Base-by-base conservation (phyloP, 2,329 filamentous ascomycete genomes). In the Tolypocladium nubicola region DNA sequence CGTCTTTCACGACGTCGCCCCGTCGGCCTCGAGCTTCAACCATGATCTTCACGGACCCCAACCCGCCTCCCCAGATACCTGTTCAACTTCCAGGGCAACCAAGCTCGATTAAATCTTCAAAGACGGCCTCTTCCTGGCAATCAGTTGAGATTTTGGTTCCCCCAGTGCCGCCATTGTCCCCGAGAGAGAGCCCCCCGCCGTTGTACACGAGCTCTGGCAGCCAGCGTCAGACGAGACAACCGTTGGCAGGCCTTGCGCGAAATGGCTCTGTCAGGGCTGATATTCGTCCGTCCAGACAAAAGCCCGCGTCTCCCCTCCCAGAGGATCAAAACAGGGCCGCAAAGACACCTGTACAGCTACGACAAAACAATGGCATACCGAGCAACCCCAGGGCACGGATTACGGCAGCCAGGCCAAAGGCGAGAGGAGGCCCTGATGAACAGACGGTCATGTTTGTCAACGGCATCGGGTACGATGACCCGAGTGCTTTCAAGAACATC, bases 361-460 rank as follows among this genome's bases (percentile, higher is more conserved):
- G 75, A n/a, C 68, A 74, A 4, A 76, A 73, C 0, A 73, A 70
- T 1, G 79, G 79, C 2, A 69, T 82, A 16, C 79, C 79, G 1
- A 70, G 70, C 2, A 79, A 80, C 53, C 79, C 79, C 4, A 71
- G 72, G 39, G 70, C 75, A 6, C 68, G 69, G 56, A 68, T 70
- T 13, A 61, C 73, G 70, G 66, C 53, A 55, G 61, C 19, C 56
- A 68, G 3, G 59, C 62, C 16, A 63, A 67, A 35, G 72, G 72
- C 14, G 61, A 59, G 56, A 4, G 57, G 10, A 54, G 50, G 58
- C 57, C 54, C 63, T 63, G 56, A 73, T 69, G 55, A 77, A 30
- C 75, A 78, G 58, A 82, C 76, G 4, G 75, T 83, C 52, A 77
- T 84, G 75, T 76, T 82, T 56, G 67, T 84, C 54, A 83, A 82